Base-by-base conservation (phyloP, 2,329 filamentous ascomycete genomes). In the Penicillium italicum region DNA sequence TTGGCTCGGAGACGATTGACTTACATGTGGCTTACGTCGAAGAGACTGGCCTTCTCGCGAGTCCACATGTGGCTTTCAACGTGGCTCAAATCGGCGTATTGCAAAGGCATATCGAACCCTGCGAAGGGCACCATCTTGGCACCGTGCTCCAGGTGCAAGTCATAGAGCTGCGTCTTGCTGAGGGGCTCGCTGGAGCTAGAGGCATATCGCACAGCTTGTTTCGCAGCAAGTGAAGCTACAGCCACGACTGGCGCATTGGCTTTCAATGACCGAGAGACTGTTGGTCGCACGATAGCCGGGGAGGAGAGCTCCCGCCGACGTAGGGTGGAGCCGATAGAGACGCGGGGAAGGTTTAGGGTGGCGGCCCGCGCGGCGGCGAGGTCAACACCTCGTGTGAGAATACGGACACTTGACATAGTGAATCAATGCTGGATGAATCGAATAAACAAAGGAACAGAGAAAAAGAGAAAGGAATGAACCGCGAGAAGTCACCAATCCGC, bases 111-210 rank as follows among this genome's bases (percentile, higher is more conserved):
- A 65, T 84, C 81, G 78, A 87, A 96, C 63, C 91, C 91, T 61
- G 90, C 93, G 76, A 97, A 99, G n/a, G 91, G 90, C 47, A 97
- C 93, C 85, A 97, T 94, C 78, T 96, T 97, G 63, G 83, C 94
- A 64, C 90, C 90, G 70, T 90, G 80, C 56, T 84, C 81, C 59
- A 92, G 69, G 73, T 96, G 89, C 22, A 95, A 79, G 66, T 91
- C 86, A 74, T 93, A 89, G 22, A 97, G 80, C 28, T 87, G 85
- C 3, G 90, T 95, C 75, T 71, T 71, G 34, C 69, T 70, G 55
- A 76, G 58, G 10, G 66, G 55, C 20, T 63, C 59, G 37, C 57
- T 61, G 5, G 63, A 61, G 31, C 66, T 67, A 7, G 74, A 75
- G 7, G 70, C 71, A 69, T 68, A 69, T 37, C 74, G 67, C 37